Base-by-base conservation (phyloP, 331 rosid genomes). In the Arachis monticola region DNA sequence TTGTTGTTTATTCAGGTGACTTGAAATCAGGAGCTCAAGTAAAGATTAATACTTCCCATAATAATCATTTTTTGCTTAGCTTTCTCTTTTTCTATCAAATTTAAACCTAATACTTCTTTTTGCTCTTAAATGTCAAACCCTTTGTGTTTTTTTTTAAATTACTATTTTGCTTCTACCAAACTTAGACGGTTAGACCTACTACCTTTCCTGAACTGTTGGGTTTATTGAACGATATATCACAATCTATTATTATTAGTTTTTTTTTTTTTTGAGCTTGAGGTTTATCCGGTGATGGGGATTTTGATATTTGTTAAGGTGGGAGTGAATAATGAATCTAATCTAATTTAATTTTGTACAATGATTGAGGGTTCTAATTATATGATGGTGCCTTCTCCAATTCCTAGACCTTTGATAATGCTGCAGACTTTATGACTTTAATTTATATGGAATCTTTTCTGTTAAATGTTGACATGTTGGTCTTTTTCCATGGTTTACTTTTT, bases 381-480 rank as follows among this genome's bases (percentile, higher is more conserved):
- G 41, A 38, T 66, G 66, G 38, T 67, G 77, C 64, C 73, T 76
- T 10, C 80, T 72, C 75, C 47, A 11, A 10, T 48, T 4, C 53
- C 11, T 12, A 4, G 4, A 2, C 10, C 79, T 66, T 60, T 69
- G 61, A 67, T 79, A 67, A 67, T 74, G 70, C 27, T 41, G 41
- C 5, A 56, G 35, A 62, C 74, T 78, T 74, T 71, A 40, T 4
- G 60, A 80, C 80, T 80, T 73, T 73, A 35, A 35, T 32, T 32
- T 32, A 32, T 32, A 64, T 70, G 67, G 88, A 84, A 84, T 84
- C 81, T 74, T 81, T 64, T 69, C 78, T 64, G 50, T 78, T 77
- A 67, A 73, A 73, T 77, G 40, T 42, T 77, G 71, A 70, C 74
- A 53, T 59, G 62, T 13, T 82, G 80, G 73, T 67, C 67, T 72